phyloP scores from a whole-genome alignment of 495 filamentous ascomycete species.

The Neurospora sp. region DNA sequence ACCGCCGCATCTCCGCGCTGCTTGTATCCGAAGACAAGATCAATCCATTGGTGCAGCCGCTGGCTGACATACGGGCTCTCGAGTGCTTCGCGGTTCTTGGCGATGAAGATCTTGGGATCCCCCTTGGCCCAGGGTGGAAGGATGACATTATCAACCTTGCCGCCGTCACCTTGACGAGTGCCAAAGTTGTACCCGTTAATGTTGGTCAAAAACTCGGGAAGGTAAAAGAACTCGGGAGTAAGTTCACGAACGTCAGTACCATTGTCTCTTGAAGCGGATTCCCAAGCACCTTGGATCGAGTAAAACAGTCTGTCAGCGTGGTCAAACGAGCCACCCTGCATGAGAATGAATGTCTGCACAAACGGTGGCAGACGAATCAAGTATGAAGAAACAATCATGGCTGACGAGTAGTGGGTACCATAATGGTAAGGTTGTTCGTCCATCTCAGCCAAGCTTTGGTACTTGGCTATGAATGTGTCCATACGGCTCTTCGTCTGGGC shows the following conservation, averaged over 20 bases:
- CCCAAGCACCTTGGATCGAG: constrained; percentile 85
- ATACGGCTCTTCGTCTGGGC: constrained; percentile 72
- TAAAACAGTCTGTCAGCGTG: constrained; percentile 93
- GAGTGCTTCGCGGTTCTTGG: constrained; percentile 85
- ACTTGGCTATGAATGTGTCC: constrained; percentile 68
- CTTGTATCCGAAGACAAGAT: constrained; percentile 89
- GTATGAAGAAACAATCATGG: constrained; percentile 97
- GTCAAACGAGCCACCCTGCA: constrained; percentile 94
- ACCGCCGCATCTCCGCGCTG: constrained; percentile 89
- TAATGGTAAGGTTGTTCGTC: constrained; percentile 90
- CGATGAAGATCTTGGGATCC: constrained; percentile 89
- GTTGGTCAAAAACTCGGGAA: constrained; percentile 88
- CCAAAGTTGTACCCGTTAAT: constrained; percentile 92
- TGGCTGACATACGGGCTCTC: constrained; percentile 91
- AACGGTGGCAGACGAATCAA: constrained; percentile 92
- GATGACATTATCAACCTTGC: constrained; percentile 69
- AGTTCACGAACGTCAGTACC: constrained; percentile 91
- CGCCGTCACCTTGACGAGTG: constrained; percentile 64
- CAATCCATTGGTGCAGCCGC: constrained; percentile 89
- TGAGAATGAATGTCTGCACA: constrained; percentile 90
- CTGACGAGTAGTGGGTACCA: constrained; percentile 96
- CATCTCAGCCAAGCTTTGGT: constrained; percentile 84
- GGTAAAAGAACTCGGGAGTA: constrained; percentile 92
- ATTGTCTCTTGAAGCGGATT: constrained; percentile 77
- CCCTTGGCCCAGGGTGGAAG: constrained; percentile 96